Percentiles rank a stretch among this genome's conserved stretches.
phyloP scores from a whole-genome alignment of 306 rosid genomes.

The Styphnolobium japonicum region DNA sequence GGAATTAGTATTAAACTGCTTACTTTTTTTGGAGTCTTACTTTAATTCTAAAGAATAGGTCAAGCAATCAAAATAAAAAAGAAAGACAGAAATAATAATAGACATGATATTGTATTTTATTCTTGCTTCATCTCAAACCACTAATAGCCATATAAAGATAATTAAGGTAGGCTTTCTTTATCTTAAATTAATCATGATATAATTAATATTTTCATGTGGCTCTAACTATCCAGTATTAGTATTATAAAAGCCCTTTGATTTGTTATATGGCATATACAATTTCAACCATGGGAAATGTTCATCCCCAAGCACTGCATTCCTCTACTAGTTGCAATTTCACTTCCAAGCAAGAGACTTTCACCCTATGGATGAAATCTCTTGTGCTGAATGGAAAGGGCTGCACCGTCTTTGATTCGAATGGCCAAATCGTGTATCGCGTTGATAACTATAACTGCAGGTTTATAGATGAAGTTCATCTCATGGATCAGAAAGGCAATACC shows the following conservation, averaged over 20 bases:
- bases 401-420: slow-evolving; percentile 62
- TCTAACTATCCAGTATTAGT: not conserved
- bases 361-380: slow-evolving; percentile 81
- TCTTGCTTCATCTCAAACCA: slow-evolving; percentile 23
- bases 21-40: slow-evolving; percentile 9
- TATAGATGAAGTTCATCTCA: slow-evolving; percentile 60
- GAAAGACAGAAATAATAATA: not conserved
- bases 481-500: slow-evolving; percentile 58
- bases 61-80: slow-evolving; percentile 11
- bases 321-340: slow-evolving; percentile 34
- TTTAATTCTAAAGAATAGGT: slow-evolving; percentile 18
- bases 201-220: slow-evolving; percentile 35
- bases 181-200: slow-evolving; percentile 12
- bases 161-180: slow-evolving; percentile 13
- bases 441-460: slow-evolving; percentile 57
- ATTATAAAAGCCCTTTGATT: slow-evolving; percentile 28
- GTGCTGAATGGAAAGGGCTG: slow-evolving; percentile 64
- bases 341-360: slow-evolving; percentile 67
- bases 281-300: slow-evolving; percentile 45
- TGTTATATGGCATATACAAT: not conserved
- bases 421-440: slow-evolving; percentile 59
- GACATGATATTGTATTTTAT: slow-evolving; percentile 30
- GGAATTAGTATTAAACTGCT: slow-evolving; percentile 21
- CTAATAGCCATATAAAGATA: not conserved
- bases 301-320: slow-evolving; percentile 44